Conservation (phyloP, 495 filamentous ascomycete genomes). For the Penicillium canescens region DNA sequence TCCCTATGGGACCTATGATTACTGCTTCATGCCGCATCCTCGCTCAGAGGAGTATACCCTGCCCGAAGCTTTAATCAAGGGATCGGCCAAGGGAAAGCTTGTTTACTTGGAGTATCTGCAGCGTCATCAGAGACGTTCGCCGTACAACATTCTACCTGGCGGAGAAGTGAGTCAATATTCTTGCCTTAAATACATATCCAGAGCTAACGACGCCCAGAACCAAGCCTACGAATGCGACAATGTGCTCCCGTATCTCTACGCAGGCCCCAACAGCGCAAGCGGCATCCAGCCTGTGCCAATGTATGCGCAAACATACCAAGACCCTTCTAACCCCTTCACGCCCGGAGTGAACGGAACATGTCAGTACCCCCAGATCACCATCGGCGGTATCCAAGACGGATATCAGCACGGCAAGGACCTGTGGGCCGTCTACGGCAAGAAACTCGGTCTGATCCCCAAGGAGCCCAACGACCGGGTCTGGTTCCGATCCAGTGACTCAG, state of each 20-base stretch:
- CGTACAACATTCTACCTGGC: constrained; percentile 44
- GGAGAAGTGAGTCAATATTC: constrained; percentile 31
- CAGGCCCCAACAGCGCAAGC: constrained; percentile 20
- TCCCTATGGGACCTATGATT: constrained; percentile 37
- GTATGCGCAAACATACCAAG: constrained; percentile 43
- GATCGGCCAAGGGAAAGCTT: constrained; percentile 29
- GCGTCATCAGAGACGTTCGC: constrained; percentile 42
- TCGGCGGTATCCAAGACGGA: constrained; percentile 43
- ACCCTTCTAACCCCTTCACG: constrained; percentile 39
- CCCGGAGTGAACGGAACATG: constrained; percentile 39
- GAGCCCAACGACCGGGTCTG: constrained; percentile 31
- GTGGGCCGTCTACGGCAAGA: constrained; percentile 36
- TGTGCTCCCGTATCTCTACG: constrained; percentile 41
- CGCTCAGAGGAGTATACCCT: constrained; percentile 33
- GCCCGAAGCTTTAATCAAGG: constrained; percentile 29
- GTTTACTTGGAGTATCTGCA: constrained; percentile 45
- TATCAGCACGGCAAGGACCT: constrained; percentile 45
- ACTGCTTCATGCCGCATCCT: constrained; percentile 49
- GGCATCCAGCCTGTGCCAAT: constrained; percentile 31
- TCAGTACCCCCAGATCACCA: constrained; percentile 46
- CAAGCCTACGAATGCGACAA: constrained; percentile 43
- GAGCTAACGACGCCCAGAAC: constrained; percentile 27
- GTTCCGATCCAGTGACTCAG: constrained; percentile 42
- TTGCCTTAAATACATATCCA: too few species aligned
- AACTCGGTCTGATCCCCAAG: constrained; percentile 33